Evolutionary conservation across 805 yeast species (phyloP).

Genomic region (Starmerella stigmatis): DNA sequence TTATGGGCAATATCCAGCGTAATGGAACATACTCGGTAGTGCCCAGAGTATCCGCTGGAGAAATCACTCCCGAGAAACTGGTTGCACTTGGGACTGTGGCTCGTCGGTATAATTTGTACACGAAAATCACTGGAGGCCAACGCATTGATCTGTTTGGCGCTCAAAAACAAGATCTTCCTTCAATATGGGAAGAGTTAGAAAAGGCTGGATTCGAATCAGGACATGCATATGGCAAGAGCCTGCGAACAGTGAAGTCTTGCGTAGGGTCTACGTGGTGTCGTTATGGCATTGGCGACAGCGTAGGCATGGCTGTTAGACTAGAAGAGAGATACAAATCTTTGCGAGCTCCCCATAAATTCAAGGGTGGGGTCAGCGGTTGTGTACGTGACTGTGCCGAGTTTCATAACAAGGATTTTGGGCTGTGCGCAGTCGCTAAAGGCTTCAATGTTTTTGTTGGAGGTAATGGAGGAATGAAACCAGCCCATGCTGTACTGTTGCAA

Average conservation of each 20-base stretch:
- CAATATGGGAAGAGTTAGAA: slow-evolving; percentile 31
- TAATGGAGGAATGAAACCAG: slow-evolving; percentile 36
- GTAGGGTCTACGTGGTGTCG: slow-evolving; percentile 36
- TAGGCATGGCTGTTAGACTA: slow-evolving; percentile 33
- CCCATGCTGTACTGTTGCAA: slow-evolving; percentile 32
- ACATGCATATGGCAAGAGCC: slow-evolving; percentile 34
- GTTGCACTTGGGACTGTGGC: slow-evolving; percentile 32
- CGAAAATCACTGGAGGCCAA: slow-evolving; percentile 34
- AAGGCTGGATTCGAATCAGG: slow-evolving; percentile 33
- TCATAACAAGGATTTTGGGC: slow-evolving; percentile 34
- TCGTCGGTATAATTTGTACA: slow-evolving; percentile 30
- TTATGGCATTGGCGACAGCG: slow-evolving; percentile 35
- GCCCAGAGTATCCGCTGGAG: slow-evolving; percentile 35
- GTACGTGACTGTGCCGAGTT: slow-evolving; percentile 35
- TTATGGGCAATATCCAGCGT: slow-evolving; percentile 33
- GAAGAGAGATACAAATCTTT: slow-evolving; percentile 35
- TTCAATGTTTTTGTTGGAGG: slow-evolving; percentile 34
- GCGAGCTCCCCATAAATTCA: slow-evolving; percentile 34
- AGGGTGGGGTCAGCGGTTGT: slow-evolving; percentile 36
- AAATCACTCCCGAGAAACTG: slow-evolving; percentile 34
- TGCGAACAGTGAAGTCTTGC: slow-evolving; percentile 34
- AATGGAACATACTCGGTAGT: slow-evolving; percentile 35
- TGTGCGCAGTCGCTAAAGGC: slow-evolving; percentile 34
- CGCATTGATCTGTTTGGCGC: slow-evolving; percentile 33
- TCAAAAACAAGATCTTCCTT: slow-evolving; percentile 29